phyloP scores from a whole-genome alignment of 1,139 yeast genomes.

The Magnusiomyces ingens region DNA sequence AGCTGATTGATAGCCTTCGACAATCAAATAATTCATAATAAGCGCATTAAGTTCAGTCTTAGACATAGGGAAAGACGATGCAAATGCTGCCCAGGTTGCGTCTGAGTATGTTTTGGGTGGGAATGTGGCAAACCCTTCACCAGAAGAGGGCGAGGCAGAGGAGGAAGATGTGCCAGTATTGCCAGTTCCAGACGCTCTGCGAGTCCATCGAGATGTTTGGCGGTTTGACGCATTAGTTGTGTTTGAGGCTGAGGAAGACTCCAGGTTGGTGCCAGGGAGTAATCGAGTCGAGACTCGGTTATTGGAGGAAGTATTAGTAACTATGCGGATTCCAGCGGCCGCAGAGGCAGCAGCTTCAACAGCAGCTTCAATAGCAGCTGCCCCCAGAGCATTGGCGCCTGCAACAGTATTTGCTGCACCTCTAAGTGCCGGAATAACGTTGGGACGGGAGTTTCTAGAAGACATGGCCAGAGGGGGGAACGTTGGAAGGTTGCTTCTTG shows the following conservation, averaged over 20 bases:
- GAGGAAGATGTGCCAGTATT: neutral
- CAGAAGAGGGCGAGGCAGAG: neutral
- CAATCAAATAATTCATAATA: slow-evolving; percentile 35
- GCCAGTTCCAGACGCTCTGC: no score
- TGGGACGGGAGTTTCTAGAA: no score
- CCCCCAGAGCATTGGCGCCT: neutral
- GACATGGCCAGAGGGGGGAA: no score
- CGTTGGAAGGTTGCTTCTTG: no score
- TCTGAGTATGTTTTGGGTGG: neutral
- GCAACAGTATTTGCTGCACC: neutral
- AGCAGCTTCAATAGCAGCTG: neutral
- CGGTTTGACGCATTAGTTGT: no score
- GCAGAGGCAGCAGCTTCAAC: neutral
- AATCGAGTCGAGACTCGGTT: no score
- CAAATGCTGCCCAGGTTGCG: slow-evolving; percentile 23
- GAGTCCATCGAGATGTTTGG: no score
- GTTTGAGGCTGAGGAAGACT: no score
- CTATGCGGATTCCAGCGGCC: neutral
- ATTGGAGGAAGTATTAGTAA: neutral
- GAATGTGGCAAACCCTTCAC: neutral
- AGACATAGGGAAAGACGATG: slow-evolving; percentile 22
- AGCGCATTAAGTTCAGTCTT: slow-evolving; percentile 30
- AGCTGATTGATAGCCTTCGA: slow-evolving; percentile 36
- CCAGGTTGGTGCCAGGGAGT: no score
- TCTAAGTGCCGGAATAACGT: no score